Base-by-base conservation (phyloP, 116 monocot genomes). In the Posidonia oceanica region DNA sequence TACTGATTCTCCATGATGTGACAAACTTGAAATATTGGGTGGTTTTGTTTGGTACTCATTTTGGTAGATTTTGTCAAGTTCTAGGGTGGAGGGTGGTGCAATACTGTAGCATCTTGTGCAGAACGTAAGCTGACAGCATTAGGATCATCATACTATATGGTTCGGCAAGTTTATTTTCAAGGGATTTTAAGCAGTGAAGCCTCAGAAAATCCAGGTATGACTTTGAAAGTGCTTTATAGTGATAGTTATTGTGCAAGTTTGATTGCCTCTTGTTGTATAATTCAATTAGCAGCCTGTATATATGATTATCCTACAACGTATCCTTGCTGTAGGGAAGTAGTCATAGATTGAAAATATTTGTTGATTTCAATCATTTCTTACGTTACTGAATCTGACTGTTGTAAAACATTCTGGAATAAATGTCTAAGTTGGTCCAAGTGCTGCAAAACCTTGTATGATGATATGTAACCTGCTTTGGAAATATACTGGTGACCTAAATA, bases 41-140 rank as follows among this genome's bases (percentile, higher is more conserved):
- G 36, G 8, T 12, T 23, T 61, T 4, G 8, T 61, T 61, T 21
- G 21, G 14, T 61, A 3, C 36, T 61, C 23, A 61, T 61, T 61
- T 61, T 23, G 61, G 61, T 61, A 61, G 29, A 23, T 22, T 20
- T 60, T 60, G 14, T 36, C 20, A 39, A 55, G 54, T 79, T 37
- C 52, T 80, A 95, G 95, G 95, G 95, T 75, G 95, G 95, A 79
- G 95, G 91, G 39, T 95, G 95, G 95, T 95, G 95, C 80, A 73
- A 55, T 68, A 70, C 71, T 59, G 55, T 77, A 17, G 75, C 29
- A 61, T 80, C 82, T 60, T 95, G 91, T 56, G 62, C 76, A 36
- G 41, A 10, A 14, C 88, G 95, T 42, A 74, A 67, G 67, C 67
- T 1, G 55, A 83, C 79, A 4, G 2, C 63, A 44, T 71, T 86